A percentile compares a stretch with the other conserved stretches of the same genome.
phyloP scores from a whole-genome alignment of 2,329 filamentous ascomycete species.

The Botrytis fabae region DNA sequence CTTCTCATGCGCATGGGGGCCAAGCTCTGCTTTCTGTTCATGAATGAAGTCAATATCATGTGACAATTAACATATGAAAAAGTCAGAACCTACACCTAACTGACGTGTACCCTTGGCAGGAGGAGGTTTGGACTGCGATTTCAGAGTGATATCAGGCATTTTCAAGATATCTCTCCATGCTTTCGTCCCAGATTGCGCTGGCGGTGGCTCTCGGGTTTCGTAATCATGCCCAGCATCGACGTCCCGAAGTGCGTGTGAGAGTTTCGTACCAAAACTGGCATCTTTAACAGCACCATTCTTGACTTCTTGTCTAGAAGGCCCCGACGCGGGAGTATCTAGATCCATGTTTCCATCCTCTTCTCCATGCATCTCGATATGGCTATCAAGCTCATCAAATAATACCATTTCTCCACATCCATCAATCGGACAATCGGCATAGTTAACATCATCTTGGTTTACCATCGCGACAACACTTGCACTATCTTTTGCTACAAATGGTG shows the following conservation, averaged over 20 bases:
- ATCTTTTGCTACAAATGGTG: slow-evolving; percentile 39
- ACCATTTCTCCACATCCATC: slow-evolving; percentile 62
- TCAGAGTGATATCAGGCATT: slow-evolving; percentile 34
- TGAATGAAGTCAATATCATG: slow-evolving; percentile 27
- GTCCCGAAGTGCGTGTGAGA: slow-evolving; percentile 29
- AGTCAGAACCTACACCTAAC: slow-evolving; percentile 40
- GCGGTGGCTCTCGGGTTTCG: slow-evolving; percentile 20
- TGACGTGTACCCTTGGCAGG: slow-evolving; percentile 26
- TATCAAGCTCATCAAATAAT: slow-evolving; percentile 52
- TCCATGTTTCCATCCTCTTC: slow-evolving; percentile 31
- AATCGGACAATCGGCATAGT: slow-evolving; percentile 55
- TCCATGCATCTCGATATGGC: slow-evolving; percentile 59
- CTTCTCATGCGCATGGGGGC: slow-evolving; percentile 70
- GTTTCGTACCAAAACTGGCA: slow-evolving; percentile 22
- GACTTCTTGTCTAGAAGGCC: background rate
- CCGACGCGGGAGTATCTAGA: slow-evolving; percentile 17
- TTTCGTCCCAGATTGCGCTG: slow-evolving; percentile 32
- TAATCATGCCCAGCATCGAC: slow-evolving; percentile 27
- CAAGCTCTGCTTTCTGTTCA: slow-evolving; percentile 58
- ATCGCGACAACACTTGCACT: slow-evolving; percentile 31
- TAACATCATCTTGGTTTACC: slow-evolving; percentile 38
- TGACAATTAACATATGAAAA: slow-evolving; percentile 10
- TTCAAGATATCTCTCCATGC: slow-evolving; percentile 40
- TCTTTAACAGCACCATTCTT: slow-evolving; percentile 21
- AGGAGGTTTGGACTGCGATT: slow-evolving; percentile 16